Conservation (phyloP, 164 flowering plant species). For the Taxillus chinensis region DNA sequence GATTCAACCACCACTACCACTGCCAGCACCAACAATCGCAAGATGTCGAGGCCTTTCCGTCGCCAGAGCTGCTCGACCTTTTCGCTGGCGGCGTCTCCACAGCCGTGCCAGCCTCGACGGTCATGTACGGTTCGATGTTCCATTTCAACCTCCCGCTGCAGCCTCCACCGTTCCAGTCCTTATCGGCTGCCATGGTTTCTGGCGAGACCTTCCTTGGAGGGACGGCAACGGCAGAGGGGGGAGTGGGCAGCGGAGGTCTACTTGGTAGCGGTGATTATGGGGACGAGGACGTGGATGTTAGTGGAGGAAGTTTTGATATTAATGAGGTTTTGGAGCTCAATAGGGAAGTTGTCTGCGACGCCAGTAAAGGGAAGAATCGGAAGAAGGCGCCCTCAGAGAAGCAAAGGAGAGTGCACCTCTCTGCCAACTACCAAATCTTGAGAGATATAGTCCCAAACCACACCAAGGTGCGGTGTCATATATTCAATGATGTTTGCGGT, state of each 20-base stretch:
- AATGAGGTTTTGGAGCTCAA: conserved; percentile 53
- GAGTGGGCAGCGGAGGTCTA: conserved; percentile 19
- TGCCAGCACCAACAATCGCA: conserved; percentile 8
- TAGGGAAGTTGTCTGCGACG: conserved; percentile 21
- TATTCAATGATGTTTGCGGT: not conserved
- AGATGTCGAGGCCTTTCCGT: conserved; percentile 19
- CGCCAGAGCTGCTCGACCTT: conserved; percentile 50
- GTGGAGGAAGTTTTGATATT: conserved; percentile 25
- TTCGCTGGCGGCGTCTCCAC: conserved; percentile 14
- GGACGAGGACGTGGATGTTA: conserved; percentile 18
- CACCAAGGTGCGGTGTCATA: conserved; percentile 43
- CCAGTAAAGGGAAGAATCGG: conserved; percentile 23
- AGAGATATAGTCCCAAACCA: conserved; percentile 60
- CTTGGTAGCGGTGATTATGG: conserved; percentile 9
- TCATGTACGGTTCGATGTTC: conserved; percentile 48
- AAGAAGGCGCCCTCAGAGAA: conserved; percentile 50
- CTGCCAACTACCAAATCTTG: conserved; percentile 47
- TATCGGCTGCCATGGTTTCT: conserved; percentile 16
- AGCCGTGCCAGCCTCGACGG: conserved; percentile 9
- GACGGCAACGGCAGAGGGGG: conserved; percentile 29
- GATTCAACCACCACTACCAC: not conserved
- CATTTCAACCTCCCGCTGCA: conserved; percentile 68
- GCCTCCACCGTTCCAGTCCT: conserved; percentile 37
- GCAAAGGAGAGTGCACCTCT: conserved; percentile 66
- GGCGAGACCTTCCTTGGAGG: conserved; percentile 29